Percentiles rank a stretch among this genome's conserved stretches.
Conservation (phyloP, 768 basidiomycete species). For the Ramaria sp. region DNA sequence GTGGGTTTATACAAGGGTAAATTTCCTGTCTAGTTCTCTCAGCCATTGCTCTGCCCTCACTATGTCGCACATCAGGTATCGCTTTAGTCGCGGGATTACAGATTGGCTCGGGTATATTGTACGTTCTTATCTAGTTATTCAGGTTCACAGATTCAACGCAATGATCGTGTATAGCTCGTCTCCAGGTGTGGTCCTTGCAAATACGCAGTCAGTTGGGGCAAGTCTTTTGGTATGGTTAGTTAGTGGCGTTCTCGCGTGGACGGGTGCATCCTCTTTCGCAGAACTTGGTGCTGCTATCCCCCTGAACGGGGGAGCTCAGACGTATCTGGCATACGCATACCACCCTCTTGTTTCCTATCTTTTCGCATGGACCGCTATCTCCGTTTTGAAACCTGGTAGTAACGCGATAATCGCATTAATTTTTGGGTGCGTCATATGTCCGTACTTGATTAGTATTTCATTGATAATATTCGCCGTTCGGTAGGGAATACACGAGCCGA, state of each 20-base stretch:
- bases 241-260: slow-evolving; percentile 85
- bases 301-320: slow-evolving; percentile 59
- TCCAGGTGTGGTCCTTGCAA: slow-evolving; percentile 84
- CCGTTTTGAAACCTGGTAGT: slow-evolving; percentile 76
- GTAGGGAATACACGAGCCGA: slow-evolving; percentile 78
- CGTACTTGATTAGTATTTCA: slow-evolving; percentile 5
- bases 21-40: slow-evolving; percentile 15
- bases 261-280: slow-evolving; percentile 89
- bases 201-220: slow-evolving; percentile 82
- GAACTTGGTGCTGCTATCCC: slow-evolving; percentile 88
- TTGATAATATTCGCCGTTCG: neutral
- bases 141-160: neutral
- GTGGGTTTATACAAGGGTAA: slow-evolving; percentile 69
- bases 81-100: slow-evolving; percentile 78
- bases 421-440: slow-evolving; percentile 34
- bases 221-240: slow-evolving; percentile 78
- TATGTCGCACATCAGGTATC: slow-evolving; percentile 44
- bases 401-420: slow-evolving; percentile 85
- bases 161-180: slow-evolving; percentile 51
- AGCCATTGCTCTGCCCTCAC: neutral
- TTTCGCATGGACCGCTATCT: slow-evolving; percentile 92
- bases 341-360: slow-evolving; percentile 81
- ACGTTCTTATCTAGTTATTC: slow-evolving; percentile 17
- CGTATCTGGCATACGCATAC: slow-evolving; percentile 85
- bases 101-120: slow-evolving; percentile 96